A percentile compares a stretch with the other conserved stretches of the same genome.
Evolutionary conservation across 1,139 yeast genomes (phyloP).

Genomic region (Trichomonascaceae sp.): DNA sequence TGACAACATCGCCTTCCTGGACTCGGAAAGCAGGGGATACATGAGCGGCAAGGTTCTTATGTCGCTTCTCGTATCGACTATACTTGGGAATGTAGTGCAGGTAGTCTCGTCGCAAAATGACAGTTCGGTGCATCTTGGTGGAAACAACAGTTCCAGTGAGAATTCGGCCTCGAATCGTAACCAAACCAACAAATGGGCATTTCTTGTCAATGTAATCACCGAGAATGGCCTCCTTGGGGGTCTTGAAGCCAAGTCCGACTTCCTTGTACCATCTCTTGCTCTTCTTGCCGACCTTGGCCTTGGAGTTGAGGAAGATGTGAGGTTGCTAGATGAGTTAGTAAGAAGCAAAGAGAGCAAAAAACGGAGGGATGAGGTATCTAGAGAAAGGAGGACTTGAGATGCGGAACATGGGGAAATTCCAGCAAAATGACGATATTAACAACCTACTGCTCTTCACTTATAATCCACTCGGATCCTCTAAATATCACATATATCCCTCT

Average conservation of each 20-base stretch:
- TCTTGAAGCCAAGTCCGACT: slow-evolving; percentile 99
- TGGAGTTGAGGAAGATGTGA: slow-evolving; percentile 99
- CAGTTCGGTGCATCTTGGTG: slow-evolving; percentile 99
- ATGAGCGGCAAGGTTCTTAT: slow-evolving; percentile 99
- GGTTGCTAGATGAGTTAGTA: slow-evolving; percentile 64
- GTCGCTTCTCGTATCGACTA: slow-evolving; percentile 99
- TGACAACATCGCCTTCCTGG: slow-evolving; percentile 96
- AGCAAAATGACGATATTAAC: not conserved
- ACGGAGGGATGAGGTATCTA: not conserved
- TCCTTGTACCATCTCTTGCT: slow-evolving; percentile 99
- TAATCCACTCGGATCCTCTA: not conserved
- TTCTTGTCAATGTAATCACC: slow-evolving; percentile 99
- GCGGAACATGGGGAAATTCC: not conserved
- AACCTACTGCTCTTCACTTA: not conserved
- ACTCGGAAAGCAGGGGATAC: slow-evolving; percentile 99
- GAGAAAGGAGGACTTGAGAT: not conserved
- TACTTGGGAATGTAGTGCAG: slow-evolving; percentile 99
- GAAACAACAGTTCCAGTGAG: slow-evolving; percentile 95
- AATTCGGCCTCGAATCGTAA: slow-evolving; percentile 99
- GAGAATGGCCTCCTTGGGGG: slow-evolving; percentile 98
- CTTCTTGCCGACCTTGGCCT: slow-evolving; percentile 97
- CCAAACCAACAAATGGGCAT: slow-evolving; percentile 97
- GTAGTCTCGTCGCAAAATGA: slow-evolving; percentile 99
- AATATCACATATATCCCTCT: not conserved
- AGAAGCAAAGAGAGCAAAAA: not conserved